Base-by-base conservation (phyloP, 352 stramenopile genomes). In the Pythium grandisporangium region DNA sequence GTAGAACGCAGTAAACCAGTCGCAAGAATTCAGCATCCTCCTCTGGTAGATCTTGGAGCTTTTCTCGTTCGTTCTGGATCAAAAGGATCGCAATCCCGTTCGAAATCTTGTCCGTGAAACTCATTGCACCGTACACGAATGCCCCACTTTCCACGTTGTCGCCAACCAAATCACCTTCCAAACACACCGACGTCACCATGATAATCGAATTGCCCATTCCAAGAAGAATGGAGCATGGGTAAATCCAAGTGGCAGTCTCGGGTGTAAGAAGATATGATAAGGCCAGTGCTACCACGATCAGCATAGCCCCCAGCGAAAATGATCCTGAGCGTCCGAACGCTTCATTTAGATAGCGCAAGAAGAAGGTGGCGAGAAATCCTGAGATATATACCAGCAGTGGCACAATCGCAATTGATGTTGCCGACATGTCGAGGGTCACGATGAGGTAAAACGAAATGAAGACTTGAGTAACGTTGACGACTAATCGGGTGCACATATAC, bases 401-500 rank as follows among this genome's bases (percentile, higher is more conserved):
- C 23, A 93, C 75, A 33, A 90, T 89, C 19, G 80, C 80, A 39
- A 91, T 93, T 13, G 74, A 80, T 20, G 70, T 84, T 2, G 77
- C 75, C 17, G 68, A 84, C 80, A 93, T 90, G n/a, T 89, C 36
- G 7, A 93, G 67, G 35, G 77, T 90, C 53, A 86, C 73, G 26
- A 86, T 89, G 27, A 93, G 50, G 48, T 88, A 89, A 40, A 93
- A 93, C 13, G 77, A 87, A 34, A 93, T 89, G 56, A 87, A 93
- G 12, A 91, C 76, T 35, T 93, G 80, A 14, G 77, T 90, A 21
- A 91, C 59, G 50, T 93, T 93, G 16, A 93, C 74, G 35, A 88
- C 79, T 13, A 93, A 59, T 16, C 80, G 58, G 21, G 80, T 93
- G 54, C 80, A 93, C 80, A 93, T 93, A 69, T 93, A 93, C 12